Base-by-base conservation (phyloP, 176 grass and related monocot species). In the Lolium multiflorum region DNA sequence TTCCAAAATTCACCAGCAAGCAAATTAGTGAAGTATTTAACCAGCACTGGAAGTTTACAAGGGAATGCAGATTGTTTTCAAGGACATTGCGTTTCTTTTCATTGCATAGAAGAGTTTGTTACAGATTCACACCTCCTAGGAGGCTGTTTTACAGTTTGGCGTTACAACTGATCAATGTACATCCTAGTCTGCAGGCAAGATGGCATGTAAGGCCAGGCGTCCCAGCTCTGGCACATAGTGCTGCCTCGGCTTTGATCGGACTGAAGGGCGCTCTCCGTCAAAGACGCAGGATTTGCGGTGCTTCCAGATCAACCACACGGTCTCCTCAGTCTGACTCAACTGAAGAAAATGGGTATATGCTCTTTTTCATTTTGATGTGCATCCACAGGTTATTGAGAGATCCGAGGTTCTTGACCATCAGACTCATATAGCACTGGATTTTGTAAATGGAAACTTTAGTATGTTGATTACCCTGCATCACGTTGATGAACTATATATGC, bases 301-400 rank as follows among this genome's bases (percentile, higher is more conserved):
- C 31, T 35, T 35, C 31, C 31, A 35, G 31, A 35, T 35, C 31
- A 35, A 35, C 31, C 31, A 35, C 31, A 35, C 2, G 31, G 31
- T 35, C 31, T 35, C 31, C 31, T 35, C 31, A 35, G 31, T 35
- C 31, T 35, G 2, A 89, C 48, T 86, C 87, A 57, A 86, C 79
- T 61, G 90, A 96, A 39, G 94, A 90, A 76, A 98, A 88, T 88
- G 94, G 94, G 97, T 98, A 89, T 2, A 58, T 7, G 3, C 16
- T 43, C 2, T 56, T 75, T 58, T 70, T 69, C 1, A 41, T n/a
- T 41, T 25, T 49, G 97, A 98, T 78, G 35, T 94, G 60, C 92
- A 96, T 61, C 94, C 97, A 0, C 83, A 96, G 17, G 26, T 96
- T 70, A 94, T 99, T 59, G 94, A 99, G 0, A 99, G 88, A 92